Evolutionary conservation across 345 rosid species (phyloP).

Genomic region (Psidium guajava): DNA sequence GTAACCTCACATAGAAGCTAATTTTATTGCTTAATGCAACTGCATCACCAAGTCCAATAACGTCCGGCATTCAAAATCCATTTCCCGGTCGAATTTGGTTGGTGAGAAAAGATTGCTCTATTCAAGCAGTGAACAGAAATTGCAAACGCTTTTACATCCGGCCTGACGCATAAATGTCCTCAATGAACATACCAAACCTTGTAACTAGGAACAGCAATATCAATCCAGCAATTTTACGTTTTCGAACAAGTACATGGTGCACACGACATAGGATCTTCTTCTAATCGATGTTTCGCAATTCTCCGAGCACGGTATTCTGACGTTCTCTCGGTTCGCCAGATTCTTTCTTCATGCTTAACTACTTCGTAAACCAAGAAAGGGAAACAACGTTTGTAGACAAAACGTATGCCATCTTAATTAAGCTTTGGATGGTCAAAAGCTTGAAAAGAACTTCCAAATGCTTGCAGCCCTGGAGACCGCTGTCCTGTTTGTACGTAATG

Average conservation of each 20-base stretch:
- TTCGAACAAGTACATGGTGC: not conserved
- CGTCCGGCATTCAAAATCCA: not conserved
- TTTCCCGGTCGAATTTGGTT: not conserved
- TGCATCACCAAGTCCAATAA: not conserved
- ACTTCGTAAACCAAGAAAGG: not conserved
- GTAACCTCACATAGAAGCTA: not conserved
- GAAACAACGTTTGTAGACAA: not conserved
- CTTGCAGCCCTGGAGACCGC: not conserved
- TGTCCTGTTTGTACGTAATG: not conserved
- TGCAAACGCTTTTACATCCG: not conserved
- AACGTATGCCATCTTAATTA: not conserved
- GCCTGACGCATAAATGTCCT: not conserved
- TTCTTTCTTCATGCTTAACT: not conserved
- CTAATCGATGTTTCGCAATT: not conserved
- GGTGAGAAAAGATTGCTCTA: not conserved
- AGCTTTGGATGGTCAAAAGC: not conserved
- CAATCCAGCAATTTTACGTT: not conserved
- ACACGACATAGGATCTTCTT: not conserved
- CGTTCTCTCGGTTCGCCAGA: not conserved
- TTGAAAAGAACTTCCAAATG: not conserved
- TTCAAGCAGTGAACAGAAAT: not conserved
- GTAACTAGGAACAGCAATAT: not conserved
- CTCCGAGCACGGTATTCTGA: not conserved
- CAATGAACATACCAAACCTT: not conserved
- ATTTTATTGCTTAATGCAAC: not conserved